Evolutionary conservation across 2,329 filamentous ascomycete species (phyloP), one percentile per base, ranked within the genome.

Genomic region (Sphaerulina vaccinii): DNA sequence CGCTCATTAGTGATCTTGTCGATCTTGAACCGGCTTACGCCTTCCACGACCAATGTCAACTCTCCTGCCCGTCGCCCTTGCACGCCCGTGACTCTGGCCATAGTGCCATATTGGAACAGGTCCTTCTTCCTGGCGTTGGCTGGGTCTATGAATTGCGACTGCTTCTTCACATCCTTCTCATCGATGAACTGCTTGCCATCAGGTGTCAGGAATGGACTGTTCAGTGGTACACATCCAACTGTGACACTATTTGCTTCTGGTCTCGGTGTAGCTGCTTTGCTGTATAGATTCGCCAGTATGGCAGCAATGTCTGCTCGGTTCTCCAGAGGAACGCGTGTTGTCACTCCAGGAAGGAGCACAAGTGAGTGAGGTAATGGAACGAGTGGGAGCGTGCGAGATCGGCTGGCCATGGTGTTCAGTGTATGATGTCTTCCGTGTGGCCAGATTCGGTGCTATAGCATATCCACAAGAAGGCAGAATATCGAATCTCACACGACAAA

Each of bases 281-380:
- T 87, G 72, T 95, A 92, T 54, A 96, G 82, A 62, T 86, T 85
- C 16, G 90, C 88, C 51, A 99, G 83, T 38, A 97, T 82, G 44
- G 92, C 88, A 47, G 90, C 86, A 60, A 97, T 86, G 71, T 97
- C 93, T 60, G 89, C 84, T 45, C 92, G 88, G 70, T 86, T 85
- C 35, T 86, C 83, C 46, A 96, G 86, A 49, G 89, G 84, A 59
- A 97, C 87, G 62, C 91, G 87, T 62, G 95, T 81, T 44, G 91
- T 84, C 51, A 91, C 84, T 56, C 90, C 90, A 3, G 93, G 93
- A 8, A 96, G 81, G 35, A 97, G 83, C 60, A 96, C 87, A 56
- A 84, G 82, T 59, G 86, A 87, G 65, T 86, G 84, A 47, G 89
- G 83, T 37, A 97, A 81, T 32, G 90, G 88, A 61, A 97, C 86